Evolutionary conservation across 2,329 filamentous ascomycete species (phyloP), one percentile per base, ranked within the genome.

Genomic region (Apiospora pterosperma): DNA sequence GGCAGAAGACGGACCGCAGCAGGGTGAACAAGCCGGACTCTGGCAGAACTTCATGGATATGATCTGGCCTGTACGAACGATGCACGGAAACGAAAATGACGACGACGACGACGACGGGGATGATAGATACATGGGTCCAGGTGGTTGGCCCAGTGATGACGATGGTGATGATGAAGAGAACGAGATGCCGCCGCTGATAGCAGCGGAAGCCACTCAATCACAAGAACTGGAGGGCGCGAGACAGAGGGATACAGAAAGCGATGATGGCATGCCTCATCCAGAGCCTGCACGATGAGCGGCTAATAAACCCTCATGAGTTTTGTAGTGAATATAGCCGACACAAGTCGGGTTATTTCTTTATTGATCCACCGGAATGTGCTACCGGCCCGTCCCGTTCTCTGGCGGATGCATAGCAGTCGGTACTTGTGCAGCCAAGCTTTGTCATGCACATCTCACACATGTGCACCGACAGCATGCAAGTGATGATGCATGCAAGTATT

Each of bases 191-290:
- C 10, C 39, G 5, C 34, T 61, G 41, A 31, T 36, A 36, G 19
- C 44, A 62, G 38, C 36, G 11, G 59, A 28, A 10, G 41, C 31
- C 14, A 58, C 52, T n/a, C 34, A 21, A 36, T 7, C 28, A 59
- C 16, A 25, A 41, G 59, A 4, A 19, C n/a, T 14, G n/a, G 36
- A 19, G n/a, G 38, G 34, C 38, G 34, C 36, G 16, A 61, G 59
- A 8, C 48, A 55, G 19, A 55, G 34, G 59, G 59, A 41, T 16
- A n/a, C 25, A 31, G 34, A 61, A 4, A 25, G 36, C 28, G 59
- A 61, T 39, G 68, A 71, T 31, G 72, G 72, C 23, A 61, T 68
- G 63, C 70, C 70, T 38, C 65, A 61, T 19, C 67, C 25, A 19
- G 38, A 55, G 28, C 48, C 48, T 28, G 8, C 28, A 28, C 48